A percentile compares a stretch with the other conserved stretches of the same genome.
Conservation (phyloP, 148 eudicot genomes). For the Vaccinium macrocarpon region DNA sequence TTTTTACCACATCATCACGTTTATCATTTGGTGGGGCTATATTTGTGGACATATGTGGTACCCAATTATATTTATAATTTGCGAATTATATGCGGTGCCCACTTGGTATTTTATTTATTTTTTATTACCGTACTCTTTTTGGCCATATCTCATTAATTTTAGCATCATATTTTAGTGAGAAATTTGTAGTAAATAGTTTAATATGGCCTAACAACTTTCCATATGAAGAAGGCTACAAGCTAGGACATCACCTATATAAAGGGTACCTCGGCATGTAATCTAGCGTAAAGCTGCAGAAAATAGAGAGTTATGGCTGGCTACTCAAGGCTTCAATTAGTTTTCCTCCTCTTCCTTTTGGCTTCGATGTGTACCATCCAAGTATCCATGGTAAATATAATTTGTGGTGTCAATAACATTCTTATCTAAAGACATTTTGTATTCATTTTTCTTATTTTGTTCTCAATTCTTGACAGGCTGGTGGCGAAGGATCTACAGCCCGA, state of each 20-base stretch:
- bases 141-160: background rate
- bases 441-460: background rate
- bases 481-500: background rate
- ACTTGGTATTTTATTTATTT: too few relatives aligned
- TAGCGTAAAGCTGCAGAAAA: background rate
- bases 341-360: constrained; percentile 12
- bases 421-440: background rate
- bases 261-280: background rate
- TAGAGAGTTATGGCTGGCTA: background rate
- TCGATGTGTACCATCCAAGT: constrained; percentile 6
- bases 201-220: background rate
- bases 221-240: background rate
- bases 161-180: too few relatives aligned
- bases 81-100: too few relatives aligned
- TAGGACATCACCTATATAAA: background rate
- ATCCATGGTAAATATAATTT: background rate
- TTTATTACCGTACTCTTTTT: background rate
- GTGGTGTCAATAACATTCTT: background rate
- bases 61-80: background rate
- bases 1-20: background rate
- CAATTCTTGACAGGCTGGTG: background rate
- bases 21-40: background rate
- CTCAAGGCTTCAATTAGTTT: background rate
- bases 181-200: too few relatives aligned
- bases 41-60: background rate